Base-by-base conservation (phyloP, 2,329 filamentous ascomycete species). In the Neonectria neomacrospora region DNA sequence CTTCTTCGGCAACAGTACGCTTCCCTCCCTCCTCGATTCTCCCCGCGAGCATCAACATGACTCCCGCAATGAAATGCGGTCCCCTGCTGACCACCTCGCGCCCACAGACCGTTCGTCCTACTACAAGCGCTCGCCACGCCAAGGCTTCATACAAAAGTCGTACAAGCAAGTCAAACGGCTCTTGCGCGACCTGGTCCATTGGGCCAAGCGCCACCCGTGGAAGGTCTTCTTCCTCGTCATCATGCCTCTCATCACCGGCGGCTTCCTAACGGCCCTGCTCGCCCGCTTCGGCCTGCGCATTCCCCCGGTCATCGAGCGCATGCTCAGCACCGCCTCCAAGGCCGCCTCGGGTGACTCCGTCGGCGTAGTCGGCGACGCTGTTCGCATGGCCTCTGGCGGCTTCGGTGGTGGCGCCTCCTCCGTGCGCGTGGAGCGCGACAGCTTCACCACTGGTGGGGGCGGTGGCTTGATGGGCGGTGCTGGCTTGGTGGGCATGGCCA, bases 201-300 rank as follows among this genome's bases (percentile, higher is more conserved):
- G 95, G 80, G 91, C 92, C 73, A 91, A 92, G 76, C 86, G 88
- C 39, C 91, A 97, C 80, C 95, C 94, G 0, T 81, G 93, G 75
- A 96, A 96, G 80, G 92, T 97, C 51, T 92, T 97, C 82, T 84
- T 92, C 83, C 86, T 94, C 66, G 90, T 97, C 66, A 86, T 97
- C 73, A 88, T 97, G 86, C 95, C 95, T 10, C 85, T 98, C 61
- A 82, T 97, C 73, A 94, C 91, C 1, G 93, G 93, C 54, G 95
- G 95, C 32, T 91, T 92, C 28, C 80, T 97, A 69, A 90, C 90
- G 9, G 92, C 91, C 50, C 82, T 97, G 47, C 85, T 97, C 48
- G 87, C 88, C 39, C 88, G 90, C 75, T 91, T 97, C 77, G 94
- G 94, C 22, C 83, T 98, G 64, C 85, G 90, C 66, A 78, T 97